These are phyloP conservation scores for Inga oerstediana DNA, from an alignment of 306 rosid species.

Conservation along the genomic window DNA sequence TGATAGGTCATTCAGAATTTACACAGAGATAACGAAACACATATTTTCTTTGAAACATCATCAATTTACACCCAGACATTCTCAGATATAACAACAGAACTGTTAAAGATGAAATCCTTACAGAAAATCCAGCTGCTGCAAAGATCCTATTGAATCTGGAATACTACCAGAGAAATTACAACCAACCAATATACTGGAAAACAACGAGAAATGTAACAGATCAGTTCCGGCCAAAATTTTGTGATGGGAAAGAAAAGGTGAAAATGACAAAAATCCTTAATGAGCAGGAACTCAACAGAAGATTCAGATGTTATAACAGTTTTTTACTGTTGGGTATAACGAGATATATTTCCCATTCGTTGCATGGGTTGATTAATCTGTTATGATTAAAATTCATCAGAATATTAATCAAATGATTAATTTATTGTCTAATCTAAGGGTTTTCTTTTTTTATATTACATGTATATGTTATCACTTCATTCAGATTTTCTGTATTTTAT, in stretches of 20 bases:
- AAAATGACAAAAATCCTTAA: not conserved
- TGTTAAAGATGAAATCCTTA: conserved; percentile 42
- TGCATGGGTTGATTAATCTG: too few relatives aligned
- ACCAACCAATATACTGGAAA: conserved; percentile 61
- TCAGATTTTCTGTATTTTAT: too few relatives aligned
- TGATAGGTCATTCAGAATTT: not conserved
- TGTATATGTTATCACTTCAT: too few relatives aligned
- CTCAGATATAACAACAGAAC: conserved; percentile 2
- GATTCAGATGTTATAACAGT: conserved; percentile 14
- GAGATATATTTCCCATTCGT: too few relatives aligned
- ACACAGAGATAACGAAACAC: not conserved
- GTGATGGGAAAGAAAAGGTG: not conserved
- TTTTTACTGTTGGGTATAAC: not conserved
- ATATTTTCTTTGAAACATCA: conserved; percentile 14
- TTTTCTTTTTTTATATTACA: too few relatives aligned
- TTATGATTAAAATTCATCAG: too few relatives aligned
- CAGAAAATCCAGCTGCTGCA: conserved; percentile 60
- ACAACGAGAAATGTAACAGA: conserved; percentile 18
- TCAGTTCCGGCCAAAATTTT: conserved; percentile 14
- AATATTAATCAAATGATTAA: too few relatives aligned
- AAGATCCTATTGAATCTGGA: conserved; percentile 68
- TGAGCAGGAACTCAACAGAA: conserved; percentile 19
- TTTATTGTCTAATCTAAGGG: too few relatives aligned
- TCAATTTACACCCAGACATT: not conserved
- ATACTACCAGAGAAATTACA: conserved; percentile 70